Evolutionary conservation across 257 asterid species (phyloP).

Genomic region (Gardenia jasminoides): DNA sequence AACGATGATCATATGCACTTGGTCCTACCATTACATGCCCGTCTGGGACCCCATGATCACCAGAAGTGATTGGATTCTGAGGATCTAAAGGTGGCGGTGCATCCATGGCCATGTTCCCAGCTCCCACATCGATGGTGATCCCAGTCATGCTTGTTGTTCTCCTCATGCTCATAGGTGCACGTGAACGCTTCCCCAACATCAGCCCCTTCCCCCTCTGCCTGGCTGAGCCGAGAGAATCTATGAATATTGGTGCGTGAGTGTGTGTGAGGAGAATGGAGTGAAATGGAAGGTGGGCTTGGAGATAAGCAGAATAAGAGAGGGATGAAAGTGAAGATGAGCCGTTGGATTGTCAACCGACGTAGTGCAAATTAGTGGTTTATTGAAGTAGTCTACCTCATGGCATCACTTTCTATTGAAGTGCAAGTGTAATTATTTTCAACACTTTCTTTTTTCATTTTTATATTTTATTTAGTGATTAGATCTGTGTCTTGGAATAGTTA

Average conservation of each 20-base stretch:
- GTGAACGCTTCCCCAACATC: conserved; percentile 46
- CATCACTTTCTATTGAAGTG: not conserved
- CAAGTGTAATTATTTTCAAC: not conserved
- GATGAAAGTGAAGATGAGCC: not conserved
- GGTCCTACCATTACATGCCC: not conserved
- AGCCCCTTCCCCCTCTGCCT: too few relatives aligned
- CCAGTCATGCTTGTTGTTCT: conserved; percentile 48
- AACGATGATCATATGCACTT: conserved; percentile 12
- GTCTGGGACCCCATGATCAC: conserved; percentile 6
- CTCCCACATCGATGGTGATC: conserved; percentile 27
- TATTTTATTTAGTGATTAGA: not conserved
- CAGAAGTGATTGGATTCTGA: conserved; percentile 21
- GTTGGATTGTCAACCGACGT: not conserved
- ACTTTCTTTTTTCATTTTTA: not conserved
- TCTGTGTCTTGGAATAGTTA: not conserved
- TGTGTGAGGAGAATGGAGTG: not conserved
- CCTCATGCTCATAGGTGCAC: conserved; percentile 37
- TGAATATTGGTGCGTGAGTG: not conserved
- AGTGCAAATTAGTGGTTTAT: not conserved
- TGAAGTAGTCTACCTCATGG: not conserved
- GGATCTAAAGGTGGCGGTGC: conserved; percentile 23
- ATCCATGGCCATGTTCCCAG: conserved; percentile 19
- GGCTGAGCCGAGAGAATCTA: not conserved
- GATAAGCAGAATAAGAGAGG: not conserved
- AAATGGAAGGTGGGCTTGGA: not conserved